A percentile compares a stretch with the other conserved stretches of the same genome.
These are phyloP conservation scores for Penicillium antarcticum DNA, from an alignment of 495 filamentous ascomycete genomes.

Conservation along the genomic window DNA sequence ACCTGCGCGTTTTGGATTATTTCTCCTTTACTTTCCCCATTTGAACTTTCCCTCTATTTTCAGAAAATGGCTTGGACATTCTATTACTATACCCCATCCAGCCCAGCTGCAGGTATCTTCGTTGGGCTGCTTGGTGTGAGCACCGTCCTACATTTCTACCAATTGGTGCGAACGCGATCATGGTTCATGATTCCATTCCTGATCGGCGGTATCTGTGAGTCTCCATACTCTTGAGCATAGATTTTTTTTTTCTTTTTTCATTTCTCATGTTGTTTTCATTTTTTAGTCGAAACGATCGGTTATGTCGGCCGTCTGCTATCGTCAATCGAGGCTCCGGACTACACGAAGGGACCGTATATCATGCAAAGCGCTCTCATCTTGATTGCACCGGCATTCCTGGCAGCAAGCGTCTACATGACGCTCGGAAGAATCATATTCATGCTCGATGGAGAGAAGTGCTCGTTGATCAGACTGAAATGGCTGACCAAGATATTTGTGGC, in stretches of 20 bases:
- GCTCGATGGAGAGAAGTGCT: slow-evolving; percentile 37
- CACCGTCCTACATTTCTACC: slow-evolving; percentile 42
- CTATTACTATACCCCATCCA: slow-evolving; percentile 49
- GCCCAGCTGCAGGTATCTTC: slow-evolving; percentile 50
- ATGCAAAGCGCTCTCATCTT: slow-evolving; percentile 51
- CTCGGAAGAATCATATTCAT: slow-evolving; percentile 49
- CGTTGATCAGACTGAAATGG: slow-evolving; percentile 38
- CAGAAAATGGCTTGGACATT: slow-evolving; percentile 18
- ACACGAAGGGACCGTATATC: slow-evolving; percentile 40
- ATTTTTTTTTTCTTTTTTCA: neutral
- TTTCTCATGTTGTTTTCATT: neutral
- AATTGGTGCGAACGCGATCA: slow-evolving; percentile 39
- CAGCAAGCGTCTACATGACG: slow-evolving; percentile 56
- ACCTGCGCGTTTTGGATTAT: too few relatives aligned
- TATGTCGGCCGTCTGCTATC: slow-evolving; percentile 37
- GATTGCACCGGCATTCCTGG: slow-evolving; percentile 49
- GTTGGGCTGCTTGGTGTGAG: slow-evolving; percentile 42
- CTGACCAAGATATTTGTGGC: slow-evolving; percentile 45
- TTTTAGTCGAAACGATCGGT: slow-evolving; percentile 37
- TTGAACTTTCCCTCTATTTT: neutral
- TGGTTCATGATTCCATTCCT: slow-evolving; percentile 58
- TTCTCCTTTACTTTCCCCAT: too few relatives aligned
- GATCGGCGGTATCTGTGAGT: slow-evolving; percentile 52
- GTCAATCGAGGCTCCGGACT: slow-evolving; percentile 24
- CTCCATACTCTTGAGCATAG: neutral